Evolutionary conservation across 352 stramenopile species (phyloP), one percentile per base, ranked within the genome.

Genomic region (Pythium myriotylum): DNA sequence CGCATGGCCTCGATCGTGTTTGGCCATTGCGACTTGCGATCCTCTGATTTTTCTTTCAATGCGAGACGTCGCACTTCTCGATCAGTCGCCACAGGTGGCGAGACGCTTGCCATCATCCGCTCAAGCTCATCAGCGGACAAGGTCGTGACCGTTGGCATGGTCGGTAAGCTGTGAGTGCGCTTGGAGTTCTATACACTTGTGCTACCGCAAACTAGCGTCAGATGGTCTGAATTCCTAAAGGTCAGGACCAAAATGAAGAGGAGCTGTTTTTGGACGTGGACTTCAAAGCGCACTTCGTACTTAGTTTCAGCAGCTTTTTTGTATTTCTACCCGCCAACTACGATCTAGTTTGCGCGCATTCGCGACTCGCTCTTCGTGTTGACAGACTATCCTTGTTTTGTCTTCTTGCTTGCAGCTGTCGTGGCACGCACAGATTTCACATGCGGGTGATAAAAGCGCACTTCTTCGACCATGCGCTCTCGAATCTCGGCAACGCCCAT

Each of bases 1-100:
- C 91, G 82, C 73, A 85, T 91, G 7, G 92, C 92, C 48, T 97
- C 88, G 29, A 98, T 66, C 12, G 92, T 98, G 73, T 98, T 97
- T 23, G 91, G 91, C 92, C 92, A 98, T 52, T 85, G 76, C 16
- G 78, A 76, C 23, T 93, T 91, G 27, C 89, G 76, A 37, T 94
- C 73, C 54, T 95, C 80, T 2, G 82, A 96, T 51, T 95, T 82
- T 16, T 77, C 62, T 58, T 95, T 94, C 4, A 91, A 79, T 4
- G 73, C 70, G 33, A 73, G 68, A 2, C 79, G 79, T 62, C 85
- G 79, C 17, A 71, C 74, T 43, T 92, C 84, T n/a, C 77, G 69
- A 35, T 94, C 76, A 24, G 80, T 91, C 64, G 84, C 76, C 29
- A 59, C 69, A 0, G 86, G 81, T 6, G 84, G 59, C 19, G 80